Evolutionary conservation across 179 eudicot species (phyloP).

Genomic region (Pouteria campechiana): DNA sequence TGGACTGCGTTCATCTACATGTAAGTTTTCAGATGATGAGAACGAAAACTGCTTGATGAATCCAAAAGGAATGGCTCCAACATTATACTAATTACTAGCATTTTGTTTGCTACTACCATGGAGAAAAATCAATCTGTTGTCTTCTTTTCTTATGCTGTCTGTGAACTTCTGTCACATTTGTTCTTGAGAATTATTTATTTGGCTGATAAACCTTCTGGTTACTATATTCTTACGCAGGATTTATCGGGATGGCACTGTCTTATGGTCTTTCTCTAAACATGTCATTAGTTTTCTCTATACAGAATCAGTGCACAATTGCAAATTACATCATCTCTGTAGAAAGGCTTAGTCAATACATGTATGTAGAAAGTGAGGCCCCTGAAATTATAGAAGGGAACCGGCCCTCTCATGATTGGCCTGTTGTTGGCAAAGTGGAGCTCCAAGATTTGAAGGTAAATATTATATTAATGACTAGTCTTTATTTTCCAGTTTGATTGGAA

Average conservation of each 20-base stretch:
- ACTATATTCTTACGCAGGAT: conserved; percentile 18
- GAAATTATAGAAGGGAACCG: conserved; percentile 24
- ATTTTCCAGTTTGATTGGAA: not conserved
- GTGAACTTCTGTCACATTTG: too few relatives aligned
- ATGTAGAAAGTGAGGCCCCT: conserved; percentile 39
- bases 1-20: too few relatives aligned
- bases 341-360: conserved; percentile 51
- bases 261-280: conserved; percentile 41
- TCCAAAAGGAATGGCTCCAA: too few relatives aligned
- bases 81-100: too few relatives aligned
- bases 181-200: too few relatives aligned
- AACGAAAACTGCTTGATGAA: too few relatives aligned
- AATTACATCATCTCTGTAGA: conserved; percentile 39
- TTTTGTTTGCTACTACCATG: too few relatives aligned
- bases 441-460: conserved; percentile 25
- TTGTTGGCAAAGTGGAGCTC: conserved; percentile 30
- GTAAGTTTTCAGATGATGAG: too few relatives aligned
- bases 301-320: conserved; percentile 26
- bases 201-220: not conserved
- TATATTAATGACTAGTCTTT: not conserved
- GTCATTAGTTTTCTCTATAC: conserved; percentile 22
- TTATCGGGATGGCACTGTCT: conserved; percentile 49
- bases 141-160: too few relatives aligned
- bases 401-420: conserved; percentile 36
- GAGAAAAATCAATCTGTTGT: too few relatives aligned